Conservation (phyloP, 1,284 basidiomycete genomes). For the Boletus calvinii region DNA sequence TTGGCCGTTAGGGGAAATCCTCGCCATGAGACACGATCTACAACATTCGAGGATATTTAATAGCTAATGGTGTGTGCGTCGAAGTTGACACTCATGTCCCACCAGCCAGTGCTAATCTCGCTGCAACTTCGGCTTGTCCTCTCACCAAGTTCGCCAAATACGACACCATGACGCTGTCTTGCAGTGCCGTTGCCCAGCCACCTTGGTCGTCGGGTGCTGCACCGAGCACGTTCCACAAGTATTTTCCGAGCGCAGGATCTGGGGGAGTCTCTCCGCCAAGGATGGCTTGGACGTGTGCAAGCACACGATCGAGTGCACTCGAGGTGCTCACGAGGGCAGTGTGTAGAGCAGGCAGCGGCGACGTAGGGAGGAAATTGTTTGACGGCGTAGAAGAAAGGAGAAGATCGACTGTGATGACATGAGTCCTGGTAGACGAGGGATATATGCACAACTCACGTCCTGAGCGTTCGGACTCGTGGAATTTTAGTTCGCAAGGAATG, state of each 20-base stretch:
- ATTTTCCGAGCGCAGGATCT: slow-evolving; percentile 87
- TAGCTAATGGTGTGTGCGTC: slow-evolving; percentile 45
- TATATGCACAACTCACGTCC: slow-evolving; percentile 62
- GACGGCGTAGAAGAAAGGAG: slow-evolving; percentile 45
- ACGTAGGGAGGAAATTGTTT: slow-evolving; percentile 14
- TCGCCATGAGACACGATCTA: slow-evolving; percentile 87
- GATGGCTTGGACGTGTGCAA: slow-evolving; percentile 85
- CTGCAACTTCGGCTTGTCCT: slow-evolving; percentile 91
- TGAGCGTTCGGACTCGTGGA: slow-evolving; percentile 80
- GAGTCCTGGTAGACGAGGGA: slow-evolving; percentile 7
- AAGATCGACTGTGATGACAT: slow-evolving; percentile 63
- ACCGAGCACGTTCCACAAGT: slow-evolving; percentile 88
- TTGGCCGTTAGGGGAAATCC: slow-evolving; percentile 96
- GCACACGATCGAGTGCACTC: slow-evolving; percentile 81
- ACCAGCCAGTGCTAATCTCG: slow-evolving; percentile 78
- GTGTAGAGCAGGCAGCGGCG: slow-evolving; percentile 28
- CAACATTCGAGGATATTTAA: slow-evolving; percentile 98
- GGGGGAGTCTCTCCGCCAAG: slow-evolving; percentile 77
- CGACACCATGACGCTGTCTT: slow-evolving; percentile 93
- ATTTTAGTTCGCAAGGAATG: slow-evolving; percentile 79
- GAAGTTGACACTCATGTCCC: slow-evolving; percentile 25
- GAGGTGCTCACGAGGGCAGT: slow-evolving; percentile 34
- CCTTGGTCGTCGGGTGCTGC: slow-evolving; percentile 68
- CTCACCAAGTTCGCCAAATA: slow-evolving; percentile 95
- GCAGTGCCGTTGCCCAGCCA: slow-evolving; percentile 71